Evolutionary conservation across 345 rosid species (phyloP).

Genomic region (Reutealis trisperma): DNA sequence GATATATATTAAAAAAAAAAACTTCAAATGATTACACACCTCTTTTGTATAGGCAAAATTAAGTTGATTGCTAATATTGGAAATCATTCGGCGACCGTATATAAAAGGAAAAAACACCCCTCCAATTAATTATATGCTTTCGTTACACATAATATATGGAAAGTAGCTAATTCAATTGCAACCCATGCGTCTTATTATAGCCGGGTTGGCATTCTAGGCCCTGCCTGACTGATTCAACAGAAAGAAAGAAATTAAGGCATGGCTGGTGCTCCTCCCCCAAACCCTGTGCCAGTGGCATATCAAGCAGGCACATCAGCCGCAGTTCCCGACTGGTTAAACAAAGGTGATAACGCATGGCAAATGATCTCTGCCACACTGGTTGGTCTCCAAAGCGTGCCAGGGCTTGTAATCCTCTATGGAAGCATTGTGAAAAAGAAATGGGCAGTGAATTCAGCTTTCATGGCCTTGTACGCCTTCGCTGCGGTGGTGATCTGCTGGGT

Average conservation of each 20-base stretch:
- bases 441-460: conserved; percentile 55
- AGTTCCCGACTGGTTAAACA: conserved; percentile 52
- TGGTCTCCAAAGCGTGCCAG: conserved; percentile 50
- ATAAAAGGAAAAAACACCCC: too few relatives aligned
- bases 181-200: too few relatives aligned
- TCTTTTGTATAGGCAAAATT: too few relatives aligned
- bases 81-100: too few relatives aligned
- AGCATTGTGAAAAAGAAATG: conserved; percentile 53
- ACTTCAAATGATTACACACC: too few relatives aligned
- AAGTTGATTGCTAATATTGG: too few relatives aligned
- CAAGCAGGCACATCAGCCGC: conserved; percentile 28
- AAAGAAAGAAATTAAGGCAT: neutral
- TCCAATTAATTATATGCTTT: too few relatives aligned
- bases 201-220: too few relatives aligned
- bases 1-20: too few relatives aligned
- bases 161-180: too few relatives aligned
- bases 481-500: conserved; percentile 51
- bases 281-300: conserved; percentile 40
- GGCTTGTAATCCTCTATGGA: conserved; percentile 51
- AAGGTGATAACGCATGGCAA: conserved; percentile 58
- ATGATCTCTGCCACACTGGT: conserved; percentile 49
- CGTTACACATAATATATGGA: too few relatives aligned
- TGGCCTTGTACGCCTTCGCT: conserved; percentile 54
- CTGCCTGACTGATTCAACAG: too few relatives aligned
- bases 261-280: conserved; percentile 27